Conservation (phyloP, 2,329 filamentous ascomycete genomes). For the Alternaria triticina region DNA sequence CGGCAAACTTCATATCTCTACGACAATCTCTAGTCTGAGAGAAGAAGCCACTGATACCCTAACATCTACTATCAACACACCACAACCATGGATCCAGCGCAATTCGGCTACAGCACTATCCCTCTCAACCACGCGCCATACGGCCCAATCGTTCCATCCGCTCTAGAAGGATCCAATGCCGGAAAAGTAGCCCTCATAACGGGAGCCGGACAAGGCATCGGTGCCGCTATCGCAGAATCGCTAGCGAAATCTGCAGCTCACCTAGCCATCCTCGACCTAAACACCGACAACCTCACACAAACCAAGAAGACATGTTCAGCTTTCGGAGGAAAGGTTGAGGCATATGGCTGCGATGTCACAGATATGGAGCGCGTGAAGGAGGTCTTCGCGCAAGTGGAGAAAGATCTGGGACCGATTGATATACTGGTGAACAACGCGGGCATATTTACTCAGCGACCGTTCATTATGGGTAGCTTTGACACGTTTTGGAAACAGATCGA, state of each 20-base stretch:
- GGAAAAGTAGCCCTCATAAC: constrained; percentile 38
- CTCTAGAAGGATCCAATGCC: constrained; percentile 23
- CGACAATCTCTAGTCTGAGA: neutral
- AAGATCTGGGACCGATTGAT: constrained; percentile 30
- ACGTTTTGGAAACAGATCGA: constrained; percentile 40
- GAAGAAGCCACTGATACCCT: too few relatives aligned
- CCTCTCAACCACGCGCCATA: constrained; percentile 28
- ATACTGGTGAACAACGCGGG: constrained; percentile 40
- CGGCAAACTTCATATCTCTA: neutral
- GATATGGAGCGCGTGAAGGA: constrained; percentile 13
- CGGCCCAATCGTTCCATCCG: constrained; percentile 19
- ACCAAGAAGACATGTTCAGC: constrained; percentile 32
- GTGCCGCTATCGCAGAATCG: constrained; percentile 35
- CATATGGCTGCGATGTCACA: constrained; percentile 33
- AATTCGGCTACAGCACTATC: constrained; percentile 30
- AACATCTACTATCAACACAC: neutral
- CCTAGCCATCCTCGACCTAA: constrained; percentile 36
- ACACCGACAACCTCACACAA: constrained; percentile 16
- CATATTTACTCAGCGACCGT: constrained; percentile 33
- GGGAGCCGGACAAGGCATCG: constrained; percentile 37
- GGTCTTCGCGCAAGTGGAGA: constrained; percentile 25
- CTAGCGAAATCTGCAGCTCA: constrained; percentile 35
- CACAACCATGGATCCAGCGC: constrained; percentile 26
- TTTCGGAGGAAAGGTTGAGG: constrained; percentile 26
- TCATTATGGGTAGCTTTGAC: constrained; percentile 35